These are phyloP conservation scores for Dendrocalamus sinicus DNA, from an alignment of 176 grass and related monocot species.

Conservation along the genomic window DNA sequence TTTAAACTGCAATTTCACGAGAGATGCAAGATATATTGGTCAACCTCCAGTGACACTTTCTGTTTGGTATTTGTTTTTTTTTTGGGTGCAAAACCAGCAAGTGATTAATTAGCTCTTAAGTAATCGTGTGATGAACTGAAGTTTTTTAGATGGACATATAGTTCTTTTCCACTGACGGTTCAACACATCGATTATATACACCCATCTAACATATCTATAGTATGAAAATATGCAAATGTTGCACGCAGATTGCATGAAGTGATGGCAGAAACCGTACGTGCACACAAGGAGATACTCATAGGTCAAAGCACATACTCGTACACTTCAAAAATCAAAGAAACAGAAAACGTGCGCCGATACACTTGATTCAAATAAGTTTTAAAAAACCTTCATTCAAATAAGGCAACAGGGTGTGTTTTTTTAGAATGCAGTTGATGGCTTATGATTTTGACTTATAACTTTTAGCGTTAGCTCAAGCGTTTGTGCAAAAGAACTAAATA, in stretches of 20 bases:
- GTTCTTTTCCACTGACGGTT: not conserved
- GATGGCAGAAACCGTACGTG: not conserved
- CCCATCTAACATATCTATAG: too few relatives aligned
- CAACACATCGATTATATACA: not conserved
- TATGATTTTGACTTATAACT: too few relatives aligned
- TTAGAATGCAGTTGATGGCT: too few relatives aligned
- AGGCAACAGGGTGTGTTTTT: too few relatives aligned
- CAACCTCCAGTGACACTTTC: conserved; percentile 1
- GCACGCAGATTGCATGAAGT: not conserved
- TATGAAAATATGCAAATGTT: not conserved
- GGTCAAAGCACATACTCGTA: not conserved
- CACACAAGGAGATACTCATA: not conserved
- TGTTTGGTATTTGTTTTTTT: conserved; percentile 10
- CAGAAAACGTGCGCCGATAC: not conserved
- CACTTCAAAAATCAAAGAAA: not conserved
- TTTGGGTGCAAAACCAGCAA: not conserved
- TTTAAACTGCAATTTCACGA: not conserved
- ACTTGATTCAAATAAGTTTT: too few relatives aligned
- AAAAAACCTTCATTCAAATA: too few relatives aligned
- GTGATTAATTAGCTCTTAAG: not conserved
- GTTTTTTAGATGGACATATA: not conserved
- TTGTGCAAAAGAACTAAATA: too few relatives aligned
- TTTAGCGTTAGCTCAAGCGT: too few relatives aligned
- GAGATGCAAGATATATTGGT: not conserved
- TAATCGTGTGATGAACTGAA: not conserved